A percentile compares a stretch with the other conserved stretches of the same genome.
Evolutionary conservation across 2,329 filamentous ascomycete species (phyloP).

Genomic region (Colletotrichum cereale): DNA sequence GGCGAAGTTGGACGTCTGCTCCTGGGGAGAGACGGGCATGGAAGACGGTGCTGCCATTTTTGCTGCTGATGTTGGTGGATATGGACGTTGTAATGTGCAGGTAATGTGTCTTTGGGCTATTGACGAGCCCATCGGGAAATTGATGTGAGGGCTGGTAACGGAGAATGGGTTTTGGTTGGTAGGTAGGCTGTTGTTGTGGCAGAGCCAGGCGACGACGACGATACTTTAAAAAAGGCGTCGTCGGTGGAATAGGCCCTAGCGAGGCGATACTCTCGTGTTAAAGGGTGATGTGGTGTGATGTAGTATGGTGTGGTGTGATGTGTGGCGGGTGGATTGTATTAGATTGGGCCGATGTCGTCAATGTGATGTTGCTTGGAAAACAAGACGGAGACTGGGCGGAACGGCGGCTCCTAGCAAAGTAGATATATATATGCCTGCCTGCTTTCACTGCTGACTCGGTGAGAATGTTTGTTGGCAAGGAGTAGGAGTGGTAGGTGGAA

Average conservation of each 20-base stretch:
- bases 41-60: constrained; percentile 35
- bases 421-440: constrained; percentile 6
- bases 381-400: constrained; percentile 1
- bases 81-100: constrained; percentile 38
- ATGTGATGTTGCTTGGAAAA: constrained; percentile 2
- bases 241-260: constrained; percentile 4
- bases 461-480: not conserved
- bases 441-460: not conserved
- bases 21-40: constrained; percentile 27
- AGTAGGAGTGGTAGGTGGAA: not conserved
- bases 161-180: not conserved
- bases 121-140: constrained; percentile 43
- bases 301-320: constrained; percentile 12
- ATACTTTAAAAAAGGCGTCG: constrained; percentile 9
- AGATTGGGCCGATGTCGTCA: constrained; percentile 29
- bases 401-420: not conserved
- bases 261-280: constrained; percentile 11
- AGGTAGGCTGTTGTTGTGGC: not conserved
- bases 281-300: not conserved
- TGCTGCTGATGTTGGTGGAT: constrained; percentile 25
- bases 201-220: not conserved
- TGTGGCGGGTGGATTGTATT: constrained; percentile 13
- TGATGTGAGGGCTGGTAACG: not conserved
- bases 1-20: constrained; percentile 59
- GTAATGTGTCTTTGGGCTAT: constrained; percentile 37